A percentile compares a stretch with the other conserved stretches of the same genome.
These are phyloP conservation scores for Fusarium kyushuense DNA, from an alignment of 2,329 filamentous ascomycete genomes.

Conservation along the genomic window DNA sequence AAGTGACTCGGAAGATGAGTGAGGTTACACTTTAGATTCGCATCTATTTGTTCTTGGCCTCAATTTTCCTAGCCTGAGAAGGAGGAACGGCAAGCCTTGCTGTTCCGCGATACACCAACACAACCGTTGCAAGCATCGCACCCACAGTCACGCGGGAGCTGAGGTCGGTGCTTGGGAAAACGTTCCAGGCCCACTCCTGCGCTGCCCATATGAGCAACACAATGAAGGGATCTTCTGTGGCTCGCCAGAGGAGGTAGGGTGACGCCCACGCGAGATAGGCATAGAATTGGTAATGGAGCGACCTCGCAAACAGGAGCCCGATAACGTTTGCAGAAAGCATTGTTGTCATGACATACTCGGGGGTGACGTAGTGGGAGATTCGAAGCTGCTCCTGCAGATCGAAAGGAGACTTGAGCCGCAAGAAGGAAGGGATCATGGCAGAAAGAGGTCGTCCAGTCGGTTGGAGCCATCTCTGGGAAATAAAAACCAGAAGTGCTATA, in stretches of 20 bases:
- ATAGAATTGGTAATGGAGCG: conserved; percentile 96
- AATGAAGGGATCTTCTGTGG: conserved; percentile 74
- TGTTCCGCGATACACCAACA: conserved; percentile 70
- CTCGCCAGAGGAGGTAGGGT: conserved; percentile 87
- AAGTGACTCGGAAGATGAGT: conserved; percentile 77
- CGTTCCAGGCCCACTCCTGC: conserved; percentile 95
- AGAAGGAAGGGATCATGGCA: conserved; percentile 63
- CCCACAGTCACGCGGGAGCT: conserved; percentile 75
- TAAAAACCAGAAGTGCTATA: conserved; percentile 74
- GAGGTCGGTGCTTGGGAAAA: conserved; percentile 79
- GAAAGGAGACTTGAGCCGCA: conserved; percentile 61
- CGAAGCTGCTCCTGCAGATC: conserved; percentile 64
- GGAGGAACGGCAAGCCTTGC: conserved; percentile 54
- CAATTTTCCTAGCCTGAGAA: conserved; percentile 29
- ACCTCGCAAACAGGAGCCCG: conserved; percentile 87
- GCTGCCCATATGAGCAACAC: conserved; percentile 78
- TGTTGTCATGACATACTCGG: conserved; percentile 79
- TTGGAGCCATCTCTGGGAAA: conserved; percentile 76
- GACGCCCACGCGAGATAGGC: conserved; percentile 91
- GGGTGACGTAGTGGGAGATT: conserved; percentile 71
- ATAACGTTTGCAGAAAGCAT: conserved; percentile 81
- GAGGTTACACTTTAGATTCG: conserved; percentile 26
- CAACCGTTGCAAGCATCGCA: conserved; percentile 75
- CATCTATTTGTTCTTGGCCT: conserved; percentile 51
- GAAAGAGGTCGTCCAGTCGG: conserved; percentile 71